Percentiles rank a stretch among this genome's conserved stretches.
Conservation (phyloP, 2,329 filamentous ascomycete species). For the Arthrocladium fulminans region DNA sequence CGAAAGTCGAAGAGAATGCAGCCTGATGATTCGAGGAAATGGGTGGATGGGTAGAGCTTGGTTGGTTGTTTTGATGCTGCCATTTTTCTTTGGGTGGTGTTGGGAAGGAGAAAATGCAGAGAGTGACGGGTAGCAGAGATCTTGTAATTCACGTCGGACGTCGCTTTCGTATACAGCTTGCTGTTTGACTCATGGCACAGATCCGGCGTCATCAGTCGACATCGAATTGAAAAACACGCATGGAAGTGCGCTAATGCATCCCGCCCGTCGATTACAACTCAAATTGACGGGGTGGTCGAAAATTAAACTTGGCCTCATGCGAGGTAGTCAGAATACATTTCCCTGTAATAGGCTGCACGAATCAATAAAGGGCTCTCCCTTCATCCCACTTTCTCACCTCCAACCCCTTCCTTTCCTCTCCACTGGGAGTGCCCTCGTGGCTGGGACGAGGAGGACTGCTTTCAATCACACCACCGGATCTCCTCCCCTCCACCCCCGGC, state of each 20-base stretch:
- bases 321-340: too few relatives aligned
- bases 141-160: too few relatives aligned
- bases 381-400: slow-evolving; percentile 13
- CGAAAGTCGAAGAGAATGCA: slow-evolving; percentile 1
- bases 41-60: background rate
- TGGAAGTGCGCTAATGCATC: too few relatives aligned
- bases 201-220: too few relatives aligned
- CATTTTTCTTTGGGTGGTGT: background rate
- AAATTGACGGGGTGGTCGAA: too few relatives aligned
- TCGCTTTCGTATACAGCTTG: too few relatives aligned
- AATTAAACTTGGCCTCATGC: too few relatives aligned
- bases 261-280: too few relatives aligned
- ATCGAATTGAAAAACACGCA: too few relatives aligned
- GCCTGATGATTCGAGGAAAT: background rate
- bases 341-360: background rate
- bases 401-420: background rate
- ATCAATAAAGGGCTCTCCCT: slow-evolving; percentile 2
- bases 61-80: background rate
- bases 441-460: background rate
- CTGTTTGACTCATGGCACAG: too few relatives aligned
- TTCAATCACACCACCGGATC: slow-evolving; percentile 20
- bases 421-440: background rate
- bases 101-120: too few relatives aligned
- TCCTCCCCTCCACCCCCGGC: slow-evolving; percentile 21
- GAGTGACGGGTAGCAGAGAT: too few relatives aligned